Percentiles rank a stretch among this genome's conserved stretches.
Conservation (phyloP, 2,329 filamentous ascomycete genomes). For the Huntiella moniliformis region DNA sequence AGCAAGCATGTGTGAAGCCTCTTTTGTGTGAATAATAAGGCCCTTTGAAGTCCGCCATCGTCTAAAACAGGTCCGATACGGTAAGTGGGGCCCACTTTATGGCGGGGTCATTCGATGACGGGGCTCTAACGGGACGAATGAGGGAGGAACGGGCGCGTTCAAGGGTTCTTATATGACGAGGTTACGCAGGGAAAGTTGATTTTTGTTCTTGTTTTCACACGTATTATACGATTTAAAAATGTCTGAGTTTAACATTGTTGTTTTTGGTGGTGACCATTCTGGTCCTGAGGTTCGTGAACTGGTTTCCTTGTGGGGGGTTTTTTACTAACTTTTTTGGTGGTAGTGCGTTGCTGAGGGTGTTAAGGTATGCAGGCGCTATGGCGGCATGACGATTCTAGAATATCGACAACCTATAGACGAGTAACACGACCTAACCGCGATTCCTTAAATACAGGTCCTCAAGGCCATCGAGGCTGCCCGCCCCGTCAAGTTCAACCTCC, state of each 20-base stretch:
- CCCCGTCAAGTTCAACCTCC: constrained; percentile 64
- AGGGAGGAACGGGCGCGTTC: too few relatives aligned
- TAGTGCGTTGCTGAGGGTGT: constrained; percentile 65
- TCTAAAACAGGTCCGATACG: too few relatives aligned
- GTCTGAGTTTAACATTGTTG: constrained; percentile 58
- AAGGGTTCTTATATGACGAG: neutral
- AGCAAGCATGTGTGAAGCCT: too few relatives aligned
- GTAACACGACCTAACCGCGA: neutral
- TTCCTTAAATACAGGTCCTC: constrained; percentile 41
- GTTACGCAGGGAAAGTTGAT: neutral
- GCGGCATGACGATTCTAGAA: neutral
- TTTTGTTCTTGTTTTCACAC: constrained; percentile 22
- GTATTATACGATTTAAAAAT: constrained; percentile 25
- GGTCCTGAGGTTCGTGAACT: constrained; percentile 53
- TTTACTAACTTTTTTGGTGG: constrained; percentile 5
- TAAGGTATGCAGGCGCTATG: constrained; percentile 38
- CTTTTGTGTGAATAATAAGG: too few relatives aligned
- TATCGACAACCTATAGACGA: too few relatives aligned
- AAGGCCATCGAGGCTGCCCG: constrained; percentile 56
- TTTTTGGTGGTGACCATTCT: constrained; percentile 69
- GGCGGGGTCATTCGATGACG: too few relatives aligned
- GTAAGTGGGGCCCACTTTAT: too few relatives aligned
- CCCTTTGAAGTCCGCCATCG: too few relatives aligned
- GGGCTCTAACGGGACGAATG: too few relatives aligned
- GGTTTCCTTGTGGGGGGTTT: neutral